These are phyloP conservation scores for Apiospora sp. DNA, from an alignment of 2,329 filamentous ascomycete species.

Conservation along the genomic window DNA sequence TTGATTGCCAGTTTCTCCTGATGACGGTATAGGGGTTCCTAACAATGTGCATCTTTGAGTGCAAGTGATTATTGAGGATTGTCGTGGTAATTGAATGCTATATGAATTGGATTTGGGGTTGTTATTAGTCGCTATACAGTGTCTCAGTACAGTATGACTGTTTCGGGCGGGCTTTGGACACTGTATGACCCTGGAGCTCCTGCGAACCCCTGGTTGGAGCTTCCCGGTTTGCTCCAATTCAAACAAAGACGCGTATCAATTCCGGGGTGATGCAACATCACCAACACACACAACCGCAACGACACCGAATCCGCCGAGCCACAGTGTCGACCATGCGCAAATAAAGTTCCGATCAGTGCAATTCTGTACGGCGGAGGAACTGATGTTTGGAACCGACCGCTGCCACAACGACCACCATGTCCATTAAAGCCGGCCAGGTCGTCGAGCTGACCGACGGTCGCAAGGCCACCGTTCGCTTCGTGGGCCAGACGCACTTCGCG, in stretches of 20 bases:
- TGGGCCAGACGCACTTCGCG: slow-evolving; percentile 82
- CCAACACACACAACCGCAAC: neutral
- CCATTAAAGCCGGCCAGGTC: slow-evolving; percentile 72
- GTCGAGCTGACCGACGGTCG: slow-evolving; percentile 83
- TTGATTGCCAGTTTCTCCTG: neutral
- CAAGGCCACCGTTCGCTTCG: slow-evolving; percentile 79
- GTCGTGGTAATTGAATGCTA: neutral
- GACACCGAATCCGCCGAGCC: neutral
- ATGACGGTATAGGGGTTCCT: neutral
- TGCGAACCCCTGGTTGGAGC: slow-evolving; percentile 21
- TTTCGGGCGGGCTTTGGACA: neutral
- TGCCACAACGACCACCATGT: slow-evolving; percentile 50
- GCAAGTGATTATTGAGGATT: neutral
- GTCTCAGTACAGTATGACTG: neutral
- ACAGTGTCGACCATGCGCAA: neutral
- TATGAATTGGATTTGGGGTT: neutral
- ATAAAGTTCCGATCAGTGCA: slow-evolving; percentile 7
- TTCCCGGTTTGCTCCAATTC: slow-evolving; percentile 14
- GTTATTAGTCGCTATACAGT: neutral
- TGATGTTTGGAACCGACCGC: slow-evolving; percentile 10
- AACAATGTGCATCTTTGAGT: neutral
- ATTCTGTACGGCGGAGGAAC: slow-evolving; percentile 3
- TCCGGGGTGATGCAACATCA: slow-evolving; percentile 6
- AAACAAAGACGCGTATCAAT: slow-evolving; percentile 24
- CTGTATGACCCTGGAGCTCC: slow-evolving; percentile 19